Evolutionary conservation across 164 flowering plant species (phyloP), one percentile per base, ranked within the genome.

Genomic region (Chimonanthus praecox): DNA sequence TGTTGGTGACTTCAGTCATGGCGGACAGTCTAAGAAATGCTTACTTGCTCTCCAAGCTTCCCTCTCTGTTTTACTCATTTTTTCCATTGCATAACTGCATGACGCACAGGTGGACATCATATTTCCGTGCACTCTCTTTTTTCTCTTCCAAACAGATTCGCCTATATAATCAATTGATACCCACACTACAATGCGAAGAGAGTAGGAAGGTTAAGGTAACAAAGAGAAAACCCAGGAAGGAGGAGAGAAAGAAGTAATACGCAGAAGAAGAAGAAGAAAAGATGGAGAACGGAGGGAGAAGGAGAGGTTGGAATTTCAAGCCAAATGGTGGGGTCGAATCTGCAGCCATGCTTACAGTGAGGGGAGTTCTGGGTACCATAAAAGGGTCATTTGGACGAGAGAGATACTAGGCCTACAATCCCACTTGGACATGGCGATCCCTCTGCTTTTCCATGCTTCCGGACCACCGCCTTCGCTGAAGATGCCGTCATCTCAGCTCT

Each of bases 371-470:
- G 6, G 47, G 65, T 9, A 73, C 21, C 11, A 0, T 85, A 7
- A 76, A 76, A 43, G 65, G 54, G 18, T 1, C 67, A 76, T 46
- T 48, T 84, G 0, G 74, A 78, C 49, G 21, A 50, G 20, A 58
- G 60, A 60, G 84, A 81, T 49, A 13, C 5, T 13, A 78, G 83
- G 48, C 46, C 79, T 3, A 48, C 70, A 0, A 76, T 84, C 45
- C 80, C 75, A 50, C 83, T 86, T 4, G 83, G 87, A 69, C 82
- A 79, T 70, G 85, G 84, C 0, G 89, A 86, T 45, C 87, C 88
- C 6, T 80, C 84, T 6, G 70, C 43, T 4, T 84, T 81, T 18
- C 79, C 85, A 2, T 69, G 79, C 63, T 86, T 84, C 63, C 73
- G 80, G 18, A 78, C 87, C 0, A 74, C 81, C 7, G 63, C 47